Base-by-base conservation (phyloP, 2,329 filamentous ascomycete genomes). In the Delphinella strobiligena region DNA sequence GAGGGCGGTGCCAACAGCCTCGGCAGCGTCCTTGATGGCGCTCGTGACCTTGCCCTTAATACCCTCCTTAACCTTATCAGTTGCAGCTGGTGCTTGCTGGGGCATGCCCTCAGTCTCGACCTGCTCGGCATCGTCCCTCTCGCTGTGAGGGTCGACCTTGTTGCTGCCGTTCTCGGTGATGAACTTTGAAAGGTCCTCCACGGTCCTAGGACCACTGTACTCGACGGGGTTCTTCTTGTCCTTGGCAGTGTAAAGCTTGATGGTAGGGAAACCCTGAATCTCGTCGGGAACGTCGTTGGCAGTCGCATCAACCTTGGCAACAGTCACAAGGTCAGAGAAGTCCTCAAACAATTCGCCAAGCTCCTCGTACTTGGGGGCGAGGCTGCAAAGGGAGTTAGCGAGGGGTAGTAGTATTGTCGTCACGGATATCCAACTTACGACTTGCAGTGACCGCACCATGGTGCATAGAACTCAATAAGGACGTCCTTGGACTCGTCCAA, bases 241-340 rank as follows among this genome's bases (percentile, higher is more conserved):
- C 56, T 87, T 88, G 54, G 91, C 91, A 49, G 85, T 77, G 82
- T 78, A 98, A 51, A 98, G 77, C 77, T 96, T 96, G 76, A 98
- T 95, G 62, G 91, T 98, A 42, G 91, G 91, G 82, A 98, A 98
- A 49, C 91, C 91, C 64, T 85, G 77, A 58, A 98, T 86, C 69
- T 94, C 85, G 64, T 96, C 89, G 43, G 91, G 91, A 43, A 96
- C 85, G 55, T 98, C 91, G 71, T 98, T 98, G 68, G 69, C 67
- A 47, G 91, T 98, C 44, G 91, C 91, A 59, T 98, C 91, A 52
- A 98, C 81, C 81, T 98, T 98, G 66, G 69, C 81, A 71, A 77
- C 77, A 53, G 67, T 74, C 64, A 75, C 77, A 71, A 78, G 72
- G 54, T 70, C 69, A 31, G 61, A 49, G 50, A 66, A 59, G 19